Base-by-base conservation (phyloP, 495 filamentous ascomycete species). In the Venustampulla echinocandica region DNA sequence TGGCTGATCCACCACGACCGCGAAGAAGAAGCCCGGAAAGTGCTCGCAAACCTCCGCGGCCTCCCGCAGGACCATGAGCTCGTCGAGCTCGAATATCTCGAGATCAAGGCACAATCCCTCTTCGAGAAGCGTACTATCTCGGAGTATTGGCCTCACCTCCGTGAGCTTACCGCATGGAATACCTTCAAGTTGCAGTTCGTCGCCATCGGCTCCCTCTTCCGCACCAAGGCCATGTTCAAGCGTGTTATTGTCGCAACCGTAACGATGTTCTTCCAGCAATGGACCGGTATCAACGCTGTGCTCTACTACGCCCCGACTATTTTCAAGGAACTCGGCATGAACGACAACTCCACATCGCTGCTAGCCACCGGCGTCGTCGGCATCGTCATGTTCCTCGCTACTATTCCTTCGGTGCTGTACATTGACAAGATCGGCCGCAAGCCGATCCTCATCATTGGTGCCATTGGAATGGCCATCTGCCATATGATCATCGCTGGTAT, bases 281-380 rank as follows among this genome's bases (percentile, higher is more conserved):
- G 83, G 74, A 82, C 79, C 17, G 84, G 84, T 33, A 76, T 79
- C 59, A 77, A 80, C 66, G 84, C 84, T 1, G 71, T 87, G 9
- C 71, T 86, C 10, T 53, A 53, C 28, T 86, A 89, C 58, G 84
- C 84, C 2, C 84, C 85, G 0, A 76, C 71, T 9, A 86, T 90
- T 48, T 90, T 92, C 70, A 58, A 64, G 22, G 68, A 76, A 32
- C 73, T 92, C 1, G 86, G 86, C 2, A 68, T 87, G 27, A 64
- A 58, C 54, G 59, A 63, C 37, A 87, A 74, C 54, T 76, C 80
- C 0, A 78, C 72, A 5, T 81, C 79, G 0, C 76, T 90, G 7
- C 71, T 90, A 3, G 85, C 84, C 3, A 89, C 86, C 0, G 85
- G 84, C 25, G 84, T 90, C 0, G 83, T 87, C 25, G 84, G 85